phyloP scores from a whole-genome alignment of 768 basidiomycete species.

The Panellus pusillus region DNA sequence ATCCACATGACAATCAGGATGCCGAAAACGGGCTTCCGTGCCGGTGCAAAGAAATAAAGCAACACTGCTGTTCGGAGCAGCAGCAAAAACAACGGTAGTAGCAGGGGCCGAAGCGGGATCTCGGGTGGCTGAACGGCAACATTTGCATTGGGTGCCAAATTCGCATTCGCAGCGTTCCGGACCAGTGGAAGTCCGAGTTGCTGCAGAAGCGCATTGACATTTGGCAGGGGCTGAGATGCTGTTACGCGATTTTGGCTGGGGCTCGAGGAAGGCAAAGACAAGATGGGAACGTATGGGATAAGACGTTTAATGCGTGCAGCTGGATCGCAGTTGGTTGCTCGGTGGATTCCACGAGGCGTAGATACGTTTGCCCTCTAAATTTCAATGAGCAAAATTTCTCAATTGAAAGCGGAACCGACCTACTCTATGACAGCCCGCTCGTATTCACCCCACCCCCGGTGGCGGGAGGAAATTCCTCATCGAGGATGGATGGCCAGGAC shows the following conservation, averaged over 20 bases:
- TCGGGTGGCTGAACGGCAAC: slow-evolving; percentile 33
- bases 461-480: slow-evolving; percentile 44
- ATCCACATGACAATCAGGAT: slow-evolving; percentile 68
- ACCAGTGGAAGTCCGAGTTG: slow-evolving; percentile 63
- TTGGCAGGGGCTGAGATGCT: slow-evolving; percentile 38
- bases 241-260: slow-evolving; percentile 24
- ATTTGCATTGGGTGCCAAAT: slow-evolving; percentile 37
- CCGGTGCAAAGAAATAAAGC: slow-evolving; percentile 76
- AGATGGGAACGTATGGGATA: slow-evolving; percentile 57
- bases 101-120: slow-evolving; percentile 63
- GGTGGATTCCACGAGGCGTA: slow-evolving; percentile 47
- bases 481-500: slow-evolving; percentile 50
- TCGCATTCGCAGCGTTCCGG: slow-evolving; percentile 35
- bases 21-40: slow-evolving; percentile 69
- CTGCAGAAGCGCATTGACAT: slow-evolving; percentile 62
- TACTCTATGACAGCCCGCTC: slow-evolving; percentile 40
- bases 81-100: slow-evolving; percentile 70
- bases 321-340: slow-evolving; percentile 58
- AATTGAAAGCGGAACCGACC: slow-evolving; percentile 20
- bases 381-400: slow-evolving; percentile 11
- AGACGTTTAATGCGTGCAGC: slow-evolving; percentile 61
- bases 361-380: slow-evolving; percentile 51
- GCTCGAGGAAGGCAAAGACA: slow-evolving; percentile 34
- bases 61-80: slow-evolving; percentile 64
- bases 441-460: slow-evolving; percentile 43